phyloP scores from a whole-genome alignment of 2,329 filamentous ascomycete species.

The Aspergillus floridensis region DNA sequence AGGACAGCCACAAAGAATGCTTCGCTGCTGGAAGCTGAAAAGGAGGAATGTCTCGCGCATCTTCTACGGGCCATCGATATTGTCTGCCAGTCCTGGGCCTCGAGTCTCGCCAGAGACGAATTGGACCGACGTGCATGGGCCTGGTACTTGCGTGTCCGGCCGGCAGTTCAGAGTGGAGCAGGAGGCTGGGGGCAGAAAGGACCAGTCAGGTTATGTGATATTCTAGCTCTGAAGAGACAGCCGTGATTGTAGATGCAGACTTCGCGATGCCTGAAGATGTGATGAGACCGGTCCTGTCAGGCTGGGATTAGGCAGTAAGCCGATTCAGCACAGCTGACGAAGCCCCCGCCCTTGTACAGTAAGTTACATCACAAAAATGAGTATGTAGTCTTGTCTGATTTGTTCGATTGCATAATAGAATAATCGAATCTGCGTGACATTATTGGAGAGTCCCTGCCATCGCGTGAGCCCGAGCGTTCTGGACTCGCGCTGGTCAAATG shows the following conservation, averaged over 20 bases:
- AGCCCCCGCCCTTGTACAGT: neutral
- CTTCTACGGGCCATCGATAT: conserved; percentile 70
- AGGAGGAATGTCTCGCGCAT: conserved; percentile 66
- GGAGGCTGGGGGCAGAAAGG: conserved; percentile 84
- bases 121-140: conserved; percentile 74
- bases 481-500: neutral
- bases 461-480: neutral
- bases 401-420: neutral
- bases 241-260: conserved; percentile 3
- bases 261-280: neutral
- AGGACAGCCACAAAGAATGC: conserved; percentile 44
- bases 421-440: neutral
- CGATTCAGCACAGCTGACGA: neutral
- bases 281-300: neutral
- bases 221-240: conserved; percentile 47
- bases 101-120: conserved; percentile 61
- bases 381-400: too few species aligned
- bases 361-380: too few species aligned
- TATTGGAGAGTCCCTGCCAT: neutral
- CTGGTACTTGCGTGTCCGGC: conserved; percentile 77
- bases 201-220: conserved; percentile 62
- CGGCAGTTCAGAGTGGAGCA: conserved; percentile 70
- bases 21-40: conserved; percentile 57
- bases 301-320: neutral
- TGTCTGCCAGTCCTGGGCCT: conserved; percentile 71